Evolutionary conservation across 371 early-diverging fungal genomes (phyloP), one percentile per base, ranked within the genome.

Genomic region (Chytridiales sp.): DNA sequence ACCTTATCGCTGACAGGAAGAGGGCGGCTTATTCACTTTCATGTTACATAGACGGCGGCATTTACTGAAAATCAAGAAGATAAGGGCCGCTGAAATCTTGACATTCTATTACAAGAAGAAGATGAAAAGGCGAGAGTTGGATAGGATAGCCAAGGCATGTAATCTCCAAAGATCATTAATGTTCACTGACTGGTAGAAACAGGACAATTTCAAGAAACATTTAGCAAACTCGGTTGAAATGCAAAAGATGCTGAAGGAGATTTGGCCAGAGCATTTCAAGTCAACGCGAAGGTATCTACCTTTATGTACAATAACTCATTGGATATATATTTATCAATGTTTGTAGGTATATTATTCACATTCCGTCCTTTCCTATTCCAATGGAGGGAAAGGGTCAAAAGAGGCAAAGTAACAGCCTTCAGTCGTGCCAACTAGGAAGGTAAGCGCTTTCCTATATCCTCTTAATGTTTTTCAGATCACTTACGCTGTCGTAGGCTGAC

Each of bases 401-500:
- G 38, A 6, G 21, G 13, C n/a, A 49, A 24, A 39, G 38, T 9
- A 21, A 24, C 15, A 27, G n/a, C 6, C 35, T 40, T 19, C 59
- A 59, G 39, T 40, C 30, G 8, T 51, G 31, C 27, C 59, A 59
- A 26, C 24, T 59, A 35, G 59, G 59, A 59, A 59, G 59, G 59
- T 59, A 22, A 1, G 39, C 26, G 19, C 17, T 19, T 21, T 17
- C 2, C 11, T 0, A 11, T 21, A 21, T n/a, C 17, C 44, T 43
- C 1, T 13, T 22, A 38, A 24, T 29, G 22, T n/a, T 32, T 36
- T 17, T 32, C 22, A 4, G 8, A 36, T 47, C 5, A 34, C 13
- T 17, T 11, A n/a, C n/a, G n/a, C n/a, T n/a, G n/a, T n/a, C n/a
- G 6, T 31, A 59, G 59, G 32, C 42, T 59, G 22, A 24, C 22